Evolutionary conservation across 805 yeast species (phyloP).

Genomic region (Yarrowia deformans): DNA sequence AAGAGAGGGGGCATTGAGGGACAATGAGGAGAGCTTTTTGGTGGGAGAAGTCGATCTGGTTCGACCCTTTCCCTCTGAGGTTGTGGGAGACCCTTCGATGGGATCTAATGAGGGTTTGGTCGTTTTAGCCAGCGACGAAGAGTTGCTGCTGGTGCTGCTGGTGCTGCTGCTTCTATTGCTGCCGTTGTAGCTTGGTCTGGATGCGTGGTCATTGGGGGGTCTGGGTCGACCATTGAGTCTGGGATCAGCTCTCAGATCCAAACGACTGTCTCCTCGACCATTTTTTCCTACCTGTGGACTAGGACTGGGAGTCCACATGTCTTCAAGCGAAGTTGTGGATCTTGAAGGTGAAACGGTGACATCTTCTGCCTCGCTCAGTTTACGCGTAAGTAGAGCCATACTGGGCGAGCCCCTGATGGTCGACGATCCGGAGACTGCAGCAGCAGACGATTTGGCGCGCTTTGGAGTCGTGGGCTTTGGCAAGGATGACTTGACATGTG

Average conservation of each 20-base stretch:
- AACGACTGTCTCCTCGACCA: not conserved
- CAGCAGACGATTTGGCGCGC: constrained; percentile 2
- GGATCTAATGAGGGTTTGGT: constrained; percentile 10
- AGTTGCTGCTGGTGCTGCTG: too few species aligned
- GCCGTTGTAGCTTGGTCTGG: not conserved
- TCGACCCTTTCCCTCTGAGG: not conserved
- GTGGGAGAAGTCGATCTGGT: constrained; percentile 14
- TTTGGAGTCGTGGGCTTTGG: constrained; percentile 43
- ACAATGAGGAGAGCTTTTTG: constrained; percentile 12
- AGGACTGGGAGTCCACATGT: constrained; percentile 19
- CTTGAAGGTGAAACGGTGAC: constrained; percentile 6
- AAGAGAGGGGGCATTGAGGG: constrained; percentile 12
- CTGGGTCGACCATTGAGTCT: not conserved
- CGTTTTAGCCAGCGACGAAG: not conserved
- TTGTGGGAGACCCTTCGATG: constrained; percentile 27
- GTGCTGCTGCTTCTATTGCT: too few species aligned
- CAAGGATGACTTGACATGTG: constrained; percentile 46
- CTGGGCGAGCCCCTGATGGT: constrained; percentile 35
- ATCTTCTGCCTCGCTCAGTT: constrained; percentile 9
- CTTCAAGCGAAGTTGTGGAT: constrained; percentile 14
- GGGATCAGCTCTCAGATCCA: constrained; percentile 12
- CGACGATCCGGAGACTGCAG: not conserved
- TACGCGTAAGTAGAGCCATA: constrained; percentile 18
- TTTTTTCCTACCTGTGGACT: constrained; percentile 5
- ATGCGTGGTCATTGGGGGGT: not conserved